These are phyloP conservation scores for Sporopachydermia quercuum DNA, from an alignment of 805 yeast genomes.

Conservation along the genomic window DNA sequence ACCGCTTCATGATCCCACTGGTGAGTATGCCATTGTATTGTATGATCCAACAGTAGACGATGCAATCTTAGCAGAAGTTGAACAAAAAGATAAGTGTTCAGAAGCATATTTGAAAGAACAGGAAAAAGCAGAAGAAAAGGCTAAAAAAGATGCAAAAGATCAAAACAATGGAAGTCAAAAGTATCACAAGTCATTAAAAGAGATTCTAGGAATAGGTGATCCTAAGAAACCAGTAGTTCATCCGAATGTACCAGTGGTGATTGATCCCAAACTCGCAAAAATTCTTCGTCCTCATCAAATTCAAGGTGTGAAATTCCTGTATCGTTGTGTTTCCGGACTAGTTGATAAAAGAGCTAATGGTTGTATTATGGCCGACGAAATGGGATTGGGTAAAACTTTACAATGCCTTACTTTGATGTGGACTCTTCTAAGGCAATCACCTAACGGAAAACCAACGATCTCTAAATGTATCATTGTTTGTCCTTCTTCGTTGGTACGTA, in stretches of 20 bases:
- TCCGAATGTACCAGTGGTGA: constrained; percentile 89
- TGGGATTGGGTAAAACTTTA: constrained; percentile 87
- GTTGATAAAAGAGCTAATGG: constrained; percentile 78
- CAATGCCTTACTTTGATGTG: constrained; percentile 86
- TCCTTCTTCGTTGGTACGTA: constrained; percentile 84
- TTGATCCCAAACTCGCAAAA: constrained; percentile 77
- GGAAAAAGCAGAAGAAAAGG: constrained; percentile 12
- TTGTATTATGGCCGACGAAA: constrained; percentile 96
- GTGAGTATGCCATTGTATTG: constrained; percentile 84
- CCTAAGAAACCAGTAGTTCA: constrained; percentile 35
- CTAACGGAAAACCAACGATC: constrained; percentile 65
- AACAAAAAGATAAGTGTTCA: constrained; percentile 14
- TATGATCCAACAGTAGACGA: constrained; percentile 90
- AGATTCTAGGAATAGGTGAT: constrained; percentile 60
- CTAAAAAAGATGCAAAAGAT: constrained; percentile 17
- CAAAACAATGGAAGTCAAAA: constrained; percentile 14
- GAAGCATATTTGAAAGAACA: constrained; percentile 7
- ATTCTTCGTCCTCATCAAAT: constrained; percentile 91
- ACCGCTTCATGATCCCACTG: constrained; percentile 89
- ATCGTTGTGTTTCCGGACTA: constrained; percentile 81
- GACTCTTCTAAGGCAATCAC: constrained; percentile 83
- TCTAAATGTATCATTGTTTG: constrained; percentile 87
- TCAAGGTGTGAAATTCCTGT: constrained; percentile 85
- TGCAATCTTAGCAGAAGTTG: constrained; percentile 7
- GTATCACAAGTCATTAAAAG: constrained; percentile 18